phyloP scores from a whole-genome alignment of 345 rosid genomes.

The Clarkia xantiana region DNA sequence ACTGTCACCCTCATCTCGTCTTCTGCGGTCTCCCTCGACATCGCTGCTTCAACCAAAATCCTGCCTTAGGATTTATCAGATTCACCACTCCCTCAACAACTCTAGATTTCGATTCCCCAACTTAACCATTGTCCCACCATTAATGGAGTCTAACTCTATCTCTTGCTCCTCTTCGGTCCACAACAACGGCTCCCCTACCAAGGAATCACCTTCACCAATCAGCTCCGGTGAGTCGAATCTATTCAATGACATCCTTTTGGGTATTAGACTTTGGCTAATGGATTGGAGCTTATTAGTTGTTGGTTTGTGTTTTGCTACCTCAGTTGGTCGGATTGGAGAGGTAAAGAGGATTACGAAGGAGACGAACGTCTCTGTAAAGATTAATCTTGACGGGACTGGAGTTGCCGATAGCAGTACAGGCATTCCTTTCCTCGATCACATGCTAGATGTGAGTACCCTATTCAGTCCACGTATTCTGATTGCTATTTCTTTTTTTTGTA shows the following conservation, averaged over 20 bases:
- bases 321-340: constrained; percentile 51
- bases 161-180: constrained; percentile 17
- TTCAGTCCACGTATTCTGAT: too few relatives aligned
- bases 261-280: not conserved
- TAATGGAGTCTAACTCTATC: constrained; percentile 12
- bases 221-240: constrained; percentile 12
- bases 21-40: constrained; percentile 4
- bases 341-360: constrained; percentile 77
- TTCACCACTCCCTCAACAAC: not conserved
- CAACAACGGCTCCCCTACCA: constrained; percentile 18
- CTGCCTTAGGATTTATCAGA: constrained; percentile 2
- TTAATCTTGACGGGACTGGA: constrained; percentile 79
- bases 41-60: constrained; percentile 6
- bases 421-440: constrained; percentile 84
- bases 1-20: constrained; percentile 14
- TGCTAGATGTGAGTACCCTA: constrained; percentile 48
- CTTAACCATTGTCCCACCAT: not conserved
- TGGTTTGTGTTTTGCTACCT: constrained; percentile 2
- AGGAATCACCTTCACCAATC: constrained; percentile 9
- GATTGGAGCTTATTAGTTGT: not conserved
- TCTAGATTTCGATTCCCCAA: constrained; percentile 1
- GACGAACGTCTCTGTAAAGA: constrained; percentile 61
- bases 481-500: too few relatives aligned
- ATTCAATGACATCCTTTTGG: not conserved
- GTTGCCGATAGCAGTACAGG: constrained; percentile 59